Evolutionary conservation across 176 grass and related monocot genomes (phyloP).

Genomic region (Lolium perenne): DNA sequence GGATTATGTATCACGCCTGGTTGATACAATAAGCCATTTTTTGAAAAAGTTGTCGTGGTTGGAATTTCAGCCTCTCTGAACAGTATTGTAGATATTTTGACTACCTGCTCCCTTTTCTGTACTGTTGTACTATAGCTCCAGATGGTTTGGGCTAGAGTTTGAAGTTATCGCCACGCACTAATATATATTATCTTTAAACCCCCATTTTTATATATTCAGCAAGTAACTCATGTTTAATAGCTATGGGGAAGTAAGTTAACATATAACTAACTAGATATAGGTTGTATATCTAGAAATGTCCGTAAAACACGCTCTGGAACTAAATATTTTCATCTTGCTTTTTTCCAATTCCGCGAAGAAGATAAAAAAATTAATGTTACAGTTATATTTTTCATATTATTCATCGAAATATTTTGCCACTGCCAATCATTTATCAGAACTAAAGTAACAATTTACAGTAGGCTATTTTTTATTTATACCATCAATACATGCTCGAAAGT

Average conservation of each 20-base stretch:
- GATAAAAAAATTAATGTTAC: not conserved
- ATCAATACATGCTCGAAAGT: not conserved
- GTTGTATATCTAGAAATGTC: not conserved
- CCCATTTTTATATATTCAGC: not conserved
- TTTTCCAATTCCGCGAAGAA: not conserved
- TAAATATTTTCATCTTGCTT: too few relatives aligned
- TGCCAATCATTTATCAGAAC: not conserved
- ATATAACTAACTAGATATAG: not conserved
- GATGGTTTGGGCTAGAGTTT: not conserved
- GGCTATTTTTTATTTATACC: not conserved
- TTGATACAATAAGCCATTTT: not conserved
- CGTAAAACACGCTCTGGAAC: not conserved
- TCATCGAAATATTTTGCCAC: not conserved
- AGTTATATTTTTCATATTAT: not conserved
- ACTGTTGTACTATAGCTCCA: not conserved
- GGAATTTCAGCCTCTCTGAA: not conserved
- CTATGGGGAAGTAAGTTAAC: not conserved
- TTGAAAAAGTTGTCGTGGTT: not conserved
- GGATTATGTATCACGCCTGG: not conserved
- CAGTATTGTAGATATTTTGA: not conserved
- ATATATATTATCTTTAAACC: not conserved
- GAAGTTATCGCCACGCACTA: not conserved
- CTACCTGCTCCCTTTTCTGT: not conserved
- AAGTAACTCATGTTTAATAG: not conserved
- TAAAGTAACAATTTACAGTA: not conserved